These are phyloP conservation scores for Apiospora arundinis DNA, from an alignment of 2,329 filamentous ascomycete species.

Conservation along the genomic window DNA sequence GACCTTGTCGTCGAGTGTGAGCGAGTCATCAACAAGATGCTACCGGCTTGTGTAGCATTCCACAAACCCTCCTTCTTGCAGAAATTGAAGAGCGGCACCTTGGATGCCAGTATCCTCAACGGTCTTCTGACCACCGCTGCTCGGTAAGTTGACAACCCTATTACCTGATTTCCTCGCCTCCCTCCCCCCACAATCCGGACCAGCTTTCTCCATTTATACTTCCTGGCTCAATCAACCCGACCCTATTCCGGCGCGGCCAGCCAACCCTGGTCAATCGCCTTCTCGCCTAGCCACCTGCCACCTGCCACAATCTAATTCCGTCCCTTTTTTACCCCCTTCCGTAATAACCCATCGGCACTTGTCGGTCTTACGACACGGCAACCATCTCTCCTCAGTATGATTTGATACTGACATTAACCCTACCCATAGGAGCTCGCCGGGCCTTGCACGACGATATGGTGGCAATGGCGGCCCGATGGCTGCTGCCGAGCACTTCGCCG, in stretches of 20 bases:
- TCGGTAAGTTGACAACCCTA: slow-evolving; percentile 51
- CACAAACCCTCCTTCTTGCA: slow-evolving; percentile 68
- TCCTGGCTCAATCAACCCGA: slow-evolving; percentile 23
- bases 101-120: slow-evolving; percentile 63
- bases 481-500: slow-evolving; percentile 65
- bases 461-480: slow-evolving; percentile 55
- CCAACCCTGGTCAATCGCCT: slow-evolving; percentile 3
- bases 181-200: slow-evolving; percentile 29
- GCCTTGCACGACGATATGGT: slow-evolving; percentile 64
- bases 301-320: slow-evolving; percentile 20
- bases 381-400: background rate
- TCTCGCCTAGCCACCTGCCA: slow-evolving; percentile 17
- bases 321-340: slow-evolving; percentile 10
- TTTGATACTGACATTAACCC: slow-evolving; percentile 7
- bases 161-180: slow-evolving; percentile 24
- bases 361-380: background rate
- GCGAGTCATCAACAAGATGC: slow-evolving; percentile 65
- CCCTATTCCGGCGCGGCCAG: background rate
- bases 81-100: slow-evolving; percentile 62
- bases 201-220: slow-evolving; percentile 31
- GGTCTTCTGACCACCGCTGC: slow-evolving; percentile 64
- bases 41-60: slow-evolving; percentile 67
- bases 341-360: slow-evolving; percentile 18
- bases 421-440: slow-evolving; percentile 56
- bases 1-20: slow-evolving; percentile 66